These are phyloP conservation scores for Notholithocarpus densiflorus DNA, from an alignment of 306 rosid species.

Conservation along the genomic window DNA sequence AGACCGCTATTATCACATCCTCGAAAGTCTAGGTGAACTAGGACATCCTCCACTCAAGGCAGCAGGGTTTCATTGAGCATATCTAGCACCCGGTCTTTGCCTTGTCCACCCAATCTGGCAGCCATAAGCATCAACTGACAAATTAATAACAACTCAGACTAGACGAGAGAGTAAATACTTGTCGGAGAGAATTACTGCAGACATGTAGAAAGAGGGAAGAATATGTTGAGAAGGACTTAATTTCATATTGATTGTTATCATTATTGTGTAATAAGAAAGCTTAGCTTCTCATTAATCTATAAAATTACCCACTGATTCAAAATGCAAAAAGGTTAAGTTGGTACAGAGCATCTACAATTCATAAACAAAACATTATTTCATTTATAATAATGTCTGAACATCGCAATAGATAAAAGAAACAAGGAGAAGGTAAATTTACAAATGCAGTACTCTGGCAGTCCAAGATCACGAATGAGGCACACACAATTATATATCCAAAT, in stretches of 20 bases:
- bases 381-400: background rate
- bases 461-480: background rate
- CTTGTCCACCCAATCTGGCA: background rate
- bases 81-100: background rate
- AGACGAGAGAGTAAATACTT: background rate
- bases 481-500: conserved; percentile 66
- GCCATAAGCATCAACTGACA: background rate
- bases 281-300: background rate
- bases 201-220: background rate
- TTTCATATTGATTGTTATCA: background rate
- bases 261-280: background rate
- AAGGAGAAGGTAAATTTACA: background rate
- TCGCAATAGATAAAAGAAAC: background rate
- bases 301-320: background rate
- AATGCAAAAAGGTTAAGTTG: background rate
- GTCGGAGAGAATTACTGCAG: background rate
- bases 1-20: background rate
- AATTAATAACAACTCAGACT: background rate
- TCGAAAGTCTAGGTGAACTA: background rate
- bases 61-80: background rate
- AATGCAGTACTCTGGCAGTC: background rate
- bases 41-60: background rate
- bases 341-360: background rate
- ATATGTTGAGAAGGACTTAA: background rate
- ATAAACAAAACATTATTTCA: background rate